Base-by-base conservation (phyloP, 2,329 filamentous ascomycete genomes). In the Botryotinia narcissicola region DNA sequence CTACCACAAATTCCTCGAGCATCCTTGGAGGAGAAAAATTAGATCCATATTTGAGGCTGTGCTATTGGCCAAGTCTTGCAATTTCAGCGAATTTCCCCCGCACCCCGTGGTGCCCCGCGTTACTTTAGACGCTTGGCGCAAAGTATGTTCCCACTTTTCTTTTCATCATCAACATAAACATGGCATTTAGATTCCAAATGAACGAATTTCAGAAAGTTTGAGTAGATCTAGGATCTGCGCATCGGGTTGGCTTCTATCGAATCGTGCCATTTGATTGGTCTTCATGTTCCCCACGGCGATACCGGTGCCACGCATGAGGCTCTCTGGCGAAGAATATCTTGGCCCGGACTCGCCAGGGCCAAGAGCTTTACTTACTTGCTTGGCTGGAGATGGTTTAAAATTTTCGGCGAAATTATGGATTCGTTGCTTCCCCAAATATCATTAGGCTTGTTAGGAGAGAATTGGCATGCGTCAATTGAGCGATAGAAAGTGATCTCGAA, bases 101-200 rank as follows among this genome's bases (percentile, higher is more conserved):
- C 35, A 69, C 66, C 66, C 66, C 66, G n/a, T 57, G 66, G 35
- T 69, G 48, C 66, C 66, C 66, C 66, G 37, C 51, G 48, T 68
- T 29, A 18, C 14, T 16, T n/a, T 51, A 51, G 32, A 18, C 6
- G 42, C 46, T 67, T 51, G 46, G 64, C 32, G n/a, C 20, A 54
- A 54, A 29, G 14, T 29, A 9, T 10, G 12, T 20, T 40, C 54
- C 25, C 25, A 40, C 14, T 40, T 25, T 67, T 37, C 20, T 3
- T 29, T 42, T 3, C 35, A 1, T 67, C 44, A 2, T 40, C 14
- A 29, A 35, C 44, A 51, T 6, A 12, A 67, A 20, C 25, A 29
- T 62, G 64, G 7, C 25, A 68, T 40, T 40, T 68, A 18, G 35
- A 40, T 54, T 9, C 4, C 22, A 46, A 46, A 57, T 44, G 9